A percentile compares a stretch with the other conserved stretches of the same genome.
Conservation (phyloP, 176 grass and related monocot genomes). For the Aegilops sharonensis region DNA sequence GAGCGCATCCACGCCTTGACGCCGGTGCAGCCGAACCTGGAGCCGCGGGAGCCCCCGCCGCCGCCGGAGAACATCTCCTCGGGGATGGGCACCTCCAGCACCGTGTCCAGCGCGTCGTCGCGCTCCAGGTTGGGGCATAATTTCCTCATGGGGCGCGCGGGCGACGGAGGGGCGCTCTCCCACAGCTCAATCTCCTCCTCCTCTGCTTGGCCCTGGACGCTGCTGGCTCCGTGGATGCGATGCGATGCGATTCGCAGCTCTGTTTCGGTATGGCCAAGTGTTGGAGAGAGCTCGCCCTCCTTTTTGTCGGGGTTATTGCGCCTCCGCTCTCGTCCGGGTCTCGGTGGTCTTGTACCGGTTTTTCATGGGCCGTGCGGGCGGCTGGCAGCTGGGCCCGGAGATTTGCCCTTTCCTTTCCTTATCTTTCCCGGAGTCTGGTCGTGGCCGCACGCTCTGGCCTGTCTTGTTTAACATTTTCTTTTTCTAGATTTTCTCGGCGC, state of each 20-base stretch:
- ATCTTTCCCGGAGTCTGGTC: constrained; percentile 38
- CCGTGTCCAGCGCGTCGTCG: constrained; percentile 93
- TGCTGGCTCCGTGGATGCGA: not conserved
- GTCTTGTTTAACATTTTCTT: not conserved
- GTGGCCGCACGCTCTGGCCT: constrained; percentile 61
- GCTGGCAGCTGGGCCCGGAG: constrained; percentile 47
- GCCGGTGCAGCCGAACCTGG: constrained; percentile 64
- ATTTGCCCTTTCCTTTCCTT: not conserved
- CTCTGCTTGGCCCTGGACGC: not conserved
- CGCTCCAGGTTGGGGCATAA: constrained; percentile 90
- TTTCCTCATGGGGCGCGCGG: constrained; percentile 60
- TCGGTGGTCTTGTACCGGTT: constrained; percentile 41
- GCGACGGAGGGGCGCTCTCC: not conserved
- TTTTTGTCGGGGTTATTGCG: constrained; percentile 23
- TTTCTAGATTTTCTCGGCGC: not conserved
- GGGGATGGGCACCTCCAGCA: constrained; percentile 93
- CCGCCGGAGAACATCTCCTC: constrained; percentile 90
- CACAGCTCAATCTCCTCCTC: not conserved
- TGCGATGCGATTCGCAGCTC: not conserved
- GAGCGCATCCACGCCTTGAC: constrained; percentile 89
- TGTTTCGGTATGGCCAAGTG: not conserved
- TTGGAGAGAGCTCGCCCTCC: not conserved
- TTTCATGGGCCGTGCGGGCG: constrained; percentile 39
- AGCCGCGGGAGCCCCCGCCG: constrained; percentile 23
- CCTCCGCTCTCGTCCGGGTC: not conserved